Conservation (phyloP, 139 green algal genomes). For the Chlorella sorokiniana region DNA sequence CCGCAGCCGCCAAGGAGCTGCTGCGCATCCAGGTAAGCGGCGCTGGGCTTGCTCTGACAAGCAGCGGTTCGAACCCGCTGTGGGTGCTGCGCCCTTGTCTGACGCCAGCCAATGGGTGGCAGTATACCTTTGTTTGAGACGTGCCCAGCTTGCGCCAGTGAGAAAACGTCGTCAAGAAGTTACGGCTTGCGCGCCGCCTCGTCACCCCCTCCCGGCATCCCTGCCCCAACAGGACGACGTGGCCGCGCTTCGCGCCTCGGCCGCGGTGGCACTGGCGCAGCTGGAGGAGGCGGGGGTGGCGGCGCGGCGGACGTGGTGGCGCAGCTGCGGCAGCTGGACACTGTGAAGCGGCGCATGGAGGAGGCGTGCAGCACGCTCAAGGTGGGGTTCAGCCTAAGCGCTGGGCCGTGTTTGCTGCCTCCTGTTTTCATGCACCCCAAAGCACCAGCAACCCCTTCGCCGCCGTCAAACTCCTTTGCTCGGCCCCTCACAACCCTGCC, state of each 20-base stretch:
- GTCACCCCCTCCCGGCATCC: neutral
- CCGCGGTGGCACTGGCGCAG: conserved; percentile 33
- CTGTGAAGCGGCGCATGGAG: conserved; percentile 84
- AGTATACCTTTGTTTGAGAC: neutral
- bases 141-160: no score
- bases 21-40: conserved; percentile 46
- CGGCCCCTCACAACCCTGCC: neutral
- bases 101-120: neutral
- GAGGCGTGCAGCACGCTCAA: conserved; percentile 80
- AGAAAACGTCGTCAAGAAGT: no score
- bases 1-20: conserved; percentile 84
- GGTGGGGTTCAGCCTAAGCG: conserved; percentile 25
- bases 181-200: neutral
- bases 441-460: neutral
- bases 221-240: conserved; percentile 68
- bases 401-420: neutral
- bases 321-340: conserved; percentile 62
- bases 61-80: neutral
- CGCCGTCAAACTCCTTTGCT: neutral
- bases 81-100: neutral
- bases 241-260: conserved; percentile 45
- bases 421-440: neutral
- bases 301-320: conserved; percentile 39
- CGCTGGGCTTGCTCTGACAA: neutral
- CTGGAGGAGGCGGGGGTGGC: conserved; percentile 8